Base-by-base conservation (phyloP, 2,329 filamentous ascomycete genomes). In the Cladosporium cucumerinum region DNA sequence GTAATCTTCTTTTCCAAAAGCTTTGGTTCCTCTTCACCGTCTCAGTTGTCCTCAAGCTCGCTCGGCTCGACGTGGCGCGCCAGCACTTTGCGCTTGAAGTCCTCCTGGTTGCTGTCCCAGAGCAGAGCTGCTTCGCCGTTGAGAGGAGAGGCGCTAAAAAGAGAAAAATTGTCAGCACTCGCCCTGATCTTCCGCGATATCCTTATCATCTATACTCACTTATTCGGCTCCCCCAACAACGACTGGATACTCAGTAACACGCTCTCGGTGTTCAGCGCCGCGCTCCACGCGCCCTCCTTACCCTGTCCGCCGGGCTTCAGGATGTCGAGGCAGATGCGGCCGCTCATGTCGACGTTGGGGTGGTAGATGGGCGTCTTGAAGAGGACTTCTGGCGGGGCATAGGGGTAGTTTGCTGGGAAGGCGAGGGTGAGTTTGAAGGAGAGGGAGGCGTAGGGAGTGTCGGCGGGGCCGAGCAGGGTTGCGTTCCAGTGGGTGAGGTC, bases 301-400 rank as follows among this genome's bases (percentile, higher is more conserved):
- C 69, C 72, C 59, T 70, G 63, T 12, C 73, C 72, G 16, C 67
- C 73, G 23, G 69, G 69, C 85, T 97, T 98, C 69, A 99, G 84
- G 71, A 99, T 99, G 75, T 99, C 96, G 67, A 99, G 85, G 78
- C 95, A 99, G 79, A 99, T 99, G 64, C 95, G 87, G 48, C 95
- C 95, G 3, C 91, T 93, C 82, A 99, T 97, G 81, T 99, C 95
- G 72, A 99, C 92, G 73, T 99, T 99, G 62, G 95, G 95, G 79
- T 99, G 95, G 84, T 98, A 99, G 80, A 99, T 97, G 43, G 95
- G 95, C 7, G 96, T 99, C 83, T 93, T 96, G 87, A 97, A 99
- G 66, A 97, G 85, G 21, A 99, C 95, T 2, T 90, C 92, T 0
- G 95, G 95, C 25, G 95, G 87, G 1, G 89, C 86, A 78, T 97